Conservation (phyloP, 2,329 filamentous ascomycete genomes). For the Pseudogymnoascus sp. region DNA sequence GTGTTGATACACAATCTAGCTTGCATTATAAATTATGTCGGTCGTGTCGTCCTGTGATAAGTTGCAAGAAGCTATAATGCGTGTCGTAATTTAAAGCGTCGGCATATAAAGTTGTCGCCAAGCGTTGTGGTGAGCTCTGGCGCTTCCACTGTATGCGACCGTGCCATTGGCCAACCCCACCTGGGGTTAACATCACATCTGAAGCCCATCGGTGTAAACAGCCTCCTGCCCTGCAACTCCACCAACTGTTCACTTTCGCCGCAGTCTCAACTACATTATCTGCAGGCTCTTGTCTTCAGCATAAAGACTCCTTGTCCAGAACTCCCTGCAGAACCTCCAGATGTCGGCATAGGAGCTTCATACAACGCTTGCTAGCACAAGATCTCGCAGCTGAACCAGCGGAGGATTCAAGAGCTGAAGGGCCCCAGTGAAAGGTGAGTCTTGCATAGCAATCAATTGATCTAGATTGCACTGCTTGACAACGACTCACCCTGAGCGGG, state of each 20-base stretch:
- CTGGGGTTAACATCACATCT: slow-evolving; percentile 8
- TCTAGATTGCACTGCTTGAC: not conserved
- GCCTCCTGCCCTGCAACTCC: not conserved
- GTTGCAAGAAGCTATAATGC: not conserved
- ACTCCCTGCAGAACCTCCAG: not conserved
- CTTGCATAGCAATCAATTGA: slow-evolving; percentile 5
- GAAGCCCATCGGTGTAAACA: slow-evolving; percentile 6
- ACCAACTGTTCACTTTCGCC: not conserved
- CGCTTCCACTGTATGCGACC: slow-evolving; percentile 2
- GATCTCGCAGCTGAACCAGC: not conserved
- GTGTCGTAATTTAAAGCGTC: slow-evolving; percentile 3
- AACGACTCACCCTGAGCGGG: not conserved
- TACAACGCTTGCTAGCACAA: slow-evolving; percentile 7
- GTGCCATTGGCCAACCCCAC: slow-evolving; percentile 6
- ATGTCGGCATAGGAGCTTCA: slow-evolving; percentile 5
- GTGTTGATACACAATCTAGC: not conserved
- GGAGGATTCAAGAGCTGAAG: slow-evolving; percentile 5
- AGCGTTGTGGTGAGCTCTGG: slow-evolving; percentile 4
- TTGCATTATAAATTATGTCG: slow-evolving; percentile 1
- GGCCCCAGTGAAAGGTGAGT: slow-evolving; percentile 4
- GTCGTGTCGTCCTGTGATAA: slow-evolving; percentile 3
- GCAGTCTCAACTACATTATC: not conserved
- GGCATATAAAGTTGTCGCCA: slow-evolving; percentile 1
- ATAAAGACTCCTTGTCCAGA: not conserved
- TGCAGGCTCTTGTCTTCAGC: not conserved